Evolutionary conservation across 352 stramenopile species (phyloP).

Genomic region (Phytophthora hybrid): DNA sequence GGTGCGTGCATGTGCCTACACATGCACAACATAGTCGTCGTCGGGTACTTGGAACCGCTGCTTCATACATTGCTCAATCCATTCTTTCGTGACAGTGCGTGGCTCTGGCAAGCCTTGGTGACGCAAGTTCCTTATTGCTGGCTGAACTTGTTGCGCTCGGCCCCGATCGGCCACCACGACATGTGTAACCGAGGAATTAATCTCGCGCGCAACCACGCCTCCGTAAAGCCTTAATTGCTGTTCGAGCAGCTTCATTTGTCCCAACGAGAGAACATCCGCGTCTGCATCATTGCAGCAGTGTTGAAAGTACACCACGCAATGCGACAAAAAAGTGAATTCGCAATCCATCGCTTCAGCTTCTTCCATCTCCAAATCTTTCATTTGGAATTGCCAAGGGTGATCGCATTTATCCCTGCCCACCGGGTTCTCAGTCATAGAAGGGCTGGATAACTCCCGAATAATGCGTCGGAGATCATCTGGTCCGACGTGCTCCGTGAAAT

Average conservation of each 20-base stretch:
- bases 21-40: slow-evolving; percentile 57
- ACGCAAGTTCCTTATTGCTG: slow-evolving; percentile 58
- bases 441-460: slow-evolving; percentile 48
- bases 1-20: slow-evolving; percentile 41
- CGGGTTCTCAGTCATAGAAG: background rate
- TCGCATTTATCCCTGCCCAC: background rate
- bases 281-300: slow-evolving; percentile 13
- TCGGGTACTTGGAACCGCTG: slow-evolving; percentile 61
- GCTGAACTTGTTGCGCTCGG: slow-evolving; percentile 52
- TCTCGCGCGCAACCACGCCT: slow-evolving; percentile 42
- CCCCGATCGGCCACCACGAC: slow-evolving; percentile 54
- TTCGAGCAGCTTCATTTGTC: slow-evolving; percentile 58
- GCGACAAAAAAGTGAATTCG: slow-evolving; percentile 72
- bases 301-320: slow-evolving; percentile 77
- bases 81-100: slow-evolving; percentile 62
- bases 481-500: slow-evolving; percentile 69
- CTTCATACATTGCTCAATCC: slow-evolving; percentile 62
- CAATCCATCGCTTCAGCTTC: slow-evolving; percentile 76
- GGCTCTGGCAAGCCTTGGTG: slow-evolving; percentile 58
- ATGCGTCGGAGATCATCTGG: slow-evolving; percentile 60
- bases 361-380: slow-evolving; percentile 57
- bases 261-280: slow-evolving; percentile 26
- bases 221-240: slow-evolving; percentile 74
- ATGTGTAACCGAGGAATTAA: slow-evolving; percentile 70
- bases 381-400: slow-evolving; percentile 59